Conservation (phyloP, 768 basidiomycete genomes). For the Russula dissimulans region DNA sequence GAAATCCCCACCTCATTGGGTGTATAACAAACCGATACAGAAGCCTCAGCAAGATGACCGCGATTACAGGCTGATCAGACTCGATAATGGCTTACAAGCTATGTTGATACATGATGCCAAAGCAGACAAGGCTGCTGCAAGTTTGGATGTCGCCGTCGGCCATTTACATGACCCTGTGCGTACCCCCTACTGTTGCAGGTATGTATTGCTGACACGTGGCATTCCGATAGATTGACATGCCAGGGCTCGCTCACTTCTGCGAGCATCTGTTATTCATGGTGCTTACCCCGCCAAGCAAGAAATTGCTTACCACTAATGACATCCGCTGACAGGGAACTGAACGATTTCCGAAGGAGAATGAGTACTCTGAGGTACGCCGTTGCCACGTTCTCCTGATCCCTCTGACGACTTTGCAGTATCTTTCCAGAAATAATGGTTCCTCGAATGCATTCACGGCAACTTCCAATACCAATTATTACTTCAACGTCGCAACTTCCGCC, state of each 20-base stretch:
- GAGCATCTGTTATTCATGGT: constrained; percentile 97
- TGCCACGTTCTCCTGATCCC: background rate
- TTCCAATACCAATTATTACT: constrained; percentile 85
- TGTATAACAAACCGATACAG: constrained; percentile 53
- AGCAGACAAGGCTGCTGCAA: constrained; percentile 91
- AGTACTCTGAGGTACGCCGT: constrained; percentile 69
- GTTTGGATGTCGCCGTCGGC: constrained; percentile 89
- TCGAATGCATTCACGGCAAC: constrained; percentile 94
- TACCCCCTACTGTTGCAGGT: constrained; percentile 8
- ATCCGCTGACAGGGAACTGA: constrained; percentile 52
- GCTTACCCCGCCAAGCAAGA: constrained; percentile 20
- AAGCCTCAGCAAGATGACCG: constrained; percentile 73
- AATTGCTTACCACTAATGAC: background rate
- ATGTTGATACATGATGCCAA: constrained; percentile 74
- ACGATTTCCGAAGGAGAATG: constrained; percentile 85
- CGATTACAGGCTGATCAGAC: constrained; percentile 67
- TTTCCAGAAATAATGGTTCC: constrained; percentile 72
- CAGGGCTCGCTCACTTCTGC: constrained; percentile 89
- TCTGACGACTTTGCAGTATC: constrained; percentile 37
- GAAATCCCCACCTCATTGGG: constrained; percentile 28
- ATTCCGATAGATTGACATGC: constrained; percentile 63
- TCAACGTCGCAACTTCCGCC: constrained; percentile 56
- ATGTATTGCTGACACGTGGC: background rate
- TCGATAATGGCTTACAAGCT: constrained; percentile 87
- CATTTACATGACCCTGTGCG: constrained; percentile 88